Evolutionary conservation across 768 basidiomycete genomes (phyloP).

Genomic region (Strobilomyces dryophilus): DNA sequence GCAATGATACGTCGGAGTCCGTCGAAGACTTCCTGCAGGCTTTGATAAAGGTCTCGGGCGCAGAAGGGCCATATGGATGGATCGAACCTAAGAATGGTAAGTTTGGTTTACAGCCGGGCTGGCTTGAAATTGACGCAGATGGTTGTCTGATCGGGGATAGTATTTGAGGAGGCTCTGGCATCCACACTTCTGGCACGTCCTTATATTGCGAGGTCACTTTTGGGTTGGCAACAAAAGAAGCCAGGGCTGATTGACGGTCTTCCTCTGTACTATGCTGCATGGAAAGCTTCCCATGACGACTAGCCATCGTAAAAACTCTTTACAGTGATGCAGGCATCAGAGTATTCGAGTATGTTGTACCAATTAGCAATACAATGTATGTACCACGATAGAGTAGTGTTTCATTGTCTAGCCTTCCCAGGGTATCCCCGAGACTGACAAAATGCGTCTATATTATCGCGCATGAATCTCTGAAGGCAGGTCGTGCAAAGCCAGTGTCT

Average conservation of each 20-base stretch:
- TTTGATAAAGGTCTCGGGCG: constrained; percentile 25
- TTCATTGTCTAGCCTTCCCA: background rate
- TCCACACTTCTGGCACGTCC: constrained; percentile 19
- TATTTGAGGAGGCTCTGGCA: constrained; percentile 22
- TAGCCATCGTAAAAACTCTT: constrained; percentile 4
- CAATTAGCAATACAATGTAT: no score
- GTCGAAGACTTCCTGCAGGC: constrained; percentile 26
- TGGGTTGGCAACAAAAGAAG: constrained; percentile 32
- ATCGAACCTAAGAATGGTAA: constrained; percentile 21
- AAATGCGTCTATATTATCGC: constrained; percentile 7
- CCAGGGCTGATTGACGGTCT: constrained; percentile 33
- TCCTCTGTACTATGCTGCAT: constrained; percentile 25
- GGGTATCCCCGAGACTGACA: background rate
- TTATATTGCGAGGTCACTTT: constrained; percentile 27
- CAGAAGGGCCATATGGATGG: constrained; percentile 21
- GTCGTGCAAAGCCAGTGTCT: constrained; percentile 12
- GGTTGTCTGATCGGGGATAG: constrained; percentile 4
- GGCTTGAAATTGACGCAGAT: background rate
- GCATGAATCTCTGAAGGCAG: constrained; percentile 7
- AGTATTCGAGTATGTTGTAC: no score
- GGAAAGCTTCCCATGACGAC: constrained; percentile 15
- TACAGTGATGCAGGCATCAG: no score
- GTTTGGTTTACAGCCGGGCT: background rate
- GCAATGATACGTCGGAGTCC: constrained; percentile 28
- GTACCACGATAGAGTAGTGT: background rate